Evolutionary conservation across 148 eudicot species (phyloP), one percentile per base, ranked within the genome.

Genomic region (Rhododendron mucronatum): DNA sequence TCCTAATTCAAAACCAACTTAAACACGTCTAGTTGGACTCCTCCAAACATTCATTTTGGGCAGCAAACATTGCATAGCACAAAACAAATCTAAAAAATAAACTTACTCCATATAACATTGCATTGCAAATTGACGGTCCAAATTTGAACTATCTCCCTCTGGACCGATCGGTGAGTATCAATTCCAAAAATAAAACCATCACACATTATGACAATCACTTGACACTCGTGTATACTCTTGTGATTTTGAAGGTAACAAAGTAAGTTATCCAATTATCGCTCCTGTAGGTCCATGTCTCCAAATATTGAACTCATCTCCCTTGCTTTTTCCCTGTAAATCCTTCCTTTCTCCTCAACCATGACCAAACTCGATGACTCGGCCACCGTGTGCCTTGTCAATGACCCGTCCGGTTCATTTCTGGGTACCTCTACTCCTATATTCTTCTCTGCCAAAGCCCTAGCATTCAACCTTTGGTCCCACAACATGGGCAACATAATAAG

Each of bases 401-500:
- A 37, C 20, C 84, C 84, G 11, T 86, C 87, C n/a, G 18, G 9
- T 26, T 86, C 87, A 39, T 82, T 51, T 86, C 84, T 86, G 12
- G 39, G 30, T 81, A 86, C 44, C 67, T 69, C 53, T 5, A 67
- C 28, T 21, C 87, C 87, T 0, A 73, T 47, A 4, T 71, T 71
- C 47, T 81, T 86, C 23, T 86, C 57, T 14, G 55, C 81, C 18
- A 86, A 39, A 6, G 73, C 20, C 44, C 84, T 86, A 26, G 87
- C 87, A 71, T 81, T 86, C 50, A 86, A 37, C 5, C 87, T 84
- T 86, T 86, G 87, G 9, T 86, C 87, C 7, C 30, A 20, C 81
- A 71, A 3, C 23, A 81, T 50, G 5, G 84, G 79, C 55, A 86
- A 65, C 84, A 81, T 33, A 2, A 86, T 73, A 35, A 86, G 81